Evolutionary conservation across 2,329 filamentous ascomycete species (phyloP).

Genomic region (Cercospora janseana): DNA sequence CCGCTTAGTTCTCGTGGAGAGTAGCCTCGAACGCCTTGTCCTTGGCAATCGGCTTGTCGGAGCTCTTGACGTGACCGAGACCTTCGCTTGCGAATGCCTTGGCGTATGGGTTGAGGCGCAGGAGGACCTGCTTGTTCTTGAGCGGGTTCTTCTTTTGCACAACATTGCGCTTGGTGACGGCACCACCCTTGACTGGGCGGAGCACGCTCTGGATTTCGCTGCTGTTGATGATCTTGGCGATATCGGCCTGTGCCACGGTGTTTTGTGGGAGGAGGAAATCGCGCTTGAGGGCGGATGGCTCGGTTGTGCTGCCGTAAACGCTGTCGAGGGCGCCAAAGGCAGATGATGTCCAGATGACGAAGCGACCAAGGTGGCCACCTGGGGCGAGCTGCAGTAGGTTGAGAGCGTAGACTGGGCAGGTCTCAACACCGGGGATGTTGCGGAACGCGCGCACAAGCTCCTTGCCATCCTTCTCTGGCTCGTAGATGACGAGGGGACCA

Average conservation of each 20-base stretch:
- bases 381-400: slow-evolving; percentile 99
- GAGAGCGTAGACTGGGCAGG: slow-evolving; percentile 84
- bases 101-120: slow-evolving; percentile 98
- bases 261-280: slow-evolving; percentile 96
- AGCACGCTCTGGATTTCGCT: slow-evolving; percentile 97
- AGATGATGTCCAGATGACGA: slow-evolving; percentile 97
- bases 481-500: slow-evolving; percentile 96
- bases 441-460: slow-evolving; percentile 92
- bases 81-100: slow-evolving; percentile 83
- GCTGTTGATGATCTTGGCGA: slow-evolving; percentile 98
- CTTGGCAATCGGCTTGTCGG: slow-evolving; percentile 59
- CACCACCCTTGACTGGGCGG: slow-evolving; percentile 83
- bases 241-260: slow-evolving; percentile 89
- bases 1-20: slow-evolving; percentile 50
- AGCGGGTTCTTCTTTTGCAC: slow-evolving; percentile 99
- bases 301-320: slow-evolving; percentile 92
- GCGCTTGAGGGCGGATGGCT: slow-evolving; percentile 91
- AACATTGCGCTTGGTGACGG: slow-evolving; percentile 80
- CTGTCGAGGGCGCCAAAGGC: slow-evolving; percentile 95
- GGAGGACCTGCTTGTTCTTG: slow-evolving; percentile 96
- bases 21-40: slow-evolving; percentile 53
- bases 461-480: slow-evolving; percentile 92
- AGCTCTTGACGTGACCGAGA: slow-evolving; percentile 68
- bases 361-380: slow-evolving; percentile 97
- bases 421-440: slow-evolving; percentile 99